Evolutionary conservation across 768 basidiomycete genomes (phyloP), one percentile per base, ranked within the genome.

Genomic region (Termitomyces sp.): DNA sequence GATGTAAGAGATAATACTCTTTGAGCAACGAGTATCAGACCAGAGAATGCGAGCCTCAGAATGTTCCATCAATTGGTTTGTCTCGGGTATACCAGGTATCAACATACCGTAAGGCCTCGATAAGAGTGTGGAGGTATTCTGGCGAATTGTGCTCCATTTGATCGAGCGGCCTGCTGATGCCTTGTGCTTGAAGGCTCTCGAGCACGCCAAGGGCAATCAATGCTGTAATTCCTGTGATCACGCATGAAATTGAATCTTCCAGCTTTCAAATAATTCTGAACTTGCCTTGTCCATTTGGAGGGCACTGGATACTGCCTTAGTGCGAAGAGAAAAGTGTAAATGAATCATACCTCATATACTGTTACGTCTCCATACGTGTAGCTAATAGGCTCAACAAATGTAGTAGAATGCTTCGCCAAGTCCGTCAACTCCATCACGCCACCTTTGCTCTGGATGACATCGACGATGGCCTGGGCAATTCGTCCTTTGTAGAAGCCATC

Each of bases 371-470:
- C 87, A 63, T 91, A 98, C 2, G 88, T 93, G 68, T 96, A 96
- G 56, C 83, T 86, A 73, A 98, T 94, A 2, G 97, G 96, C 59
- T 94, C 83, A 17, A 98, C 91, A 40, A 91, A 82, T 4, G 84
- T 75, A 0, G 91, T 85, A 50, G 80, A 72, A 66, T 97, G 94
- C 46, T 78, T 77, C n/a, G 88, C 89, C 41, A 99, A 82, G 69
- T 99, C 97, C n/a, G 88, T 85, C 12, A 98, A 78, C 50, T 87
- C 88, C 94, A 99, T 95, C 8, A 94, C 81, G 19, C 97, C 97
- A 17, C 96, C 96, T 63, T 87, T 80, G 69, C 83, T 85, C 70
- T 91, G 75, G 49, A 97, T 81, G 31, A 98, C 77, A 49, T 94
- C 85, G 9, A 95, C 89, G 54, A 97, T 90, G 3, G 90, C 91